A percentile compares a stretch with the other conserved stretches of the same genome.
Evolutionary conservation across 306 rosid genomes (phyloP).

Genomic region (Rosa rugosa): DNA sequence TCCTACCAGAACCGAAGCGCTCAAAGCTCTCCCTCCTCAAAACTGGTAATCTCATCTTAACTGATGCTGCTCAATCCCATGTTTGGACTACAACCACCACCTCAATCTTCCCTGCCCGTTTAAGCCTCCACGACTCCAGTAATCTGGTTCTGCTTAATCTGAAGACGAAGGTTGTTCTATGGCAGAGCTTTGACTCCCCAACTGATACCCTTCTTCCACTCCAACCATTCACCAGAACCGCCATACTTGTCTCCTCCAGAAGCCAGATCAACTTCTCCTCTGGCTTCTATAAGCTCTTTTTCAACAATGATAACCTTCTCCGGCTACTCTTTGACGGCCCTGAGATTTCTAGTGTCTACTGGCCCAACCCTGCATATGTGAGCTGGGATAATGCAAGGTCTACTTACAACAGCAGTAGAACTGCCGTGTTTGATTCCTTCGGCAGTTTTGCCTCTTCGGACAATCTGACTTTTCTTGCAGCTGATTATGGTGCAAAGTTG

Average conservation of each 20-base stretch:
- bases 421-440: constrained; percentile 37
- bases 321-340: constrained; percentile 50
- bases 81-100: constrained; percentile 48
- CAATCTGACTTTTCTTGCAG: constrained; percentile 29
- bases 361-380: constrained; percentile 49
- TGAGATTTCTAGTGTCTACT: constrained; percentile 49
- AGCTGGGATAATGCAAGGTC: constrained; percentile 36
- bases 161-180: constrained; percentile 20
- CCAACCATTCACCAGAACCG: constrained; percentile 37
- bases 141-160: constrained; percentile 35
- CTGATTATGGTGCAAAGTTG: constrained; percentile 36
- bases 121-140: constrained; percentile 35
- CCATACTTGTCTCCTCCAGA: constrained; percentile 44
- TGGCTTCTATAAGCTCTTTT: constrained; percentile 47
- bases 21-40: constrained; percentile 45
- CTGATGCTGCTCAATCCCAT: constrained; percentile 27
- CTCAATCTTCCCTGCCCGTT: constrained; percentile 5
- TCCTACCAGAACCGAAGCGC: not conserved
- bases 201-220: constrained; percentile 52
- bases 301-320: constrained; percentile 46
- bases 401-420: constrained; percentile 43
- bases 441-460: constrained; percentile 58
- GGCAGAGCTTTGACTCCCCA: constrained; percentile 55
- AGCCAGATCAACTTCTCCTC: constrained; percentile 48
- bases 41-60: constrained; percentile 38